phyloP scores from a whole-genome alignment of 2,329 filamentous ascomycete genomes.

The Colletotrichum costaricense region DNA sequence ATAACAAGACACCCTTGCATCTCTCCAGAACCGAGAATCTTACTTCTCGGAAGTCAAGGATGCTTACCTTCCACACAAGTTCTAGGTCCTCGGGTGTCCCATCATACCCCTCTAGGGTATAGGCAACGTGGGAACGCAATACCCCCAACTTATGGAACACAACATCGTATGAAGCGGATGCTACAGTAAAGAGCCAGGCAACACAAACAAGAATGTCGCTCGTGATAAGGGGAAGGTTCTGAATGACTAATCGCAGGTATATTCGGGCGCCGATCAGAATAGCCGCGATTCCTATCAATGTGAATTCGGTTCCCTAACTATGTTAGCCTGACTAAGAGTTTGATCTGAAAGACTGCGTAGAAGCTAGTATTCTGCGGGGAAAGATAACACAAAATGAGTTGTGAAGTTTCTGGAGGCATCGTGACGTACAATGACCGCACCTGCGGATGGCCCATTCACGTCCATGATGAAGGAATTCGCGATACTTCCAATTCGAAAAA shows the following conservation, averaged over 20 bases:
- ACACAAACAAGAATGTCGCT: background rate
- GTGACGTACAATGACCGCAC: background rate
- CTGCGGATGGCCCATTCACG: background rate
- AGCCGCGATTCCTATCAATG: background rate
- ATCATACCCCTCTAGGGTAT: background rate
- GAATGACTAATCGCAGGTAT: background rate
- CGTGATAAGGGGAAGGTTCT: background rate
- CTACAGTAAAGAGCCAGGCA: background rate
- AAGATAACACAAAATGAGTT: no score
- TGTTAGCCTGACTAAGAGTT: background rate
- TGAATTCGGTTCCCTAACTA: background rate
- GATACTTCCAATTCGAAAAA: no score
- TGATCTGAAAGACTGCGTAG: no score
- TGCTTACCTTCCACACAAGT: slow-evolving; percentile 1
- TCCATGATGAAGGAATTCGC: background rate
- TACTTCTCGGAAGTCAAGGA: background rate
- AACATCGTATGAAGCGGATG: background rate
- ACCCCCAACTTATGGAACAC: background rate
- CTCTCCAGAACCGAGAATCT: background rate
- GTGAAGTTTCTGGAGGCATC: no score
- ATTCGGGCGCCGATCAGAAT: background rate
- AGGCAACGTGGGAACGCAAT: background rate
- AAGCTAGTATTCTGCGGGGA: no score
- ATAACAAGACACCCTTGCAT: fast-evolving
- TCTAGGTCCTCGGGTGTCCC: background rate